These are phyloP conservation scores for Lyophyllum semitale DNA, from an alignment of 768 basidiomycete species.

Conservation along the genomic window DNA sequence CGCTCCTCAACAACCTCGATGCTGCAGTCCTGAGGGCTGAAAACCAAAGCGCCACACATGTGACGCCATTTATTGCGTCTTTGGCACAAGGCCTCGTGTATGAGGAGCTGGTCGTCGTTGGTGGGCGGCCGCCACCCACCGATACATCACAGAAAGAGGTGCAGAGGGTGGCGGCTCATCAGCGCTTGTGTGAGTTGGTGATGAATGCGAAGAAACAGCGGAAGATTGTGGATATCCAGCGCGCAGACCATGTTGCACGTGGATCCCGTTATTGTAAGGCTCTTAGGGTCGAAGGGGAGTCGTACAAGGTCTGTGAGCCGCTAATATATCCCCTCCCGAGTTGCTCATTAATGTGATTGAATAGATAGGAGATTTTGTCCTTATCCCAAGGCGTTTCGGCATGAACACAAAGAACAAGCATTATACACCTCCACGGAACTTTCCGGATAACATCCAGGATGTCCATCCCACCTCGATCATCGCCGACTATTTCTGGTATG, in stretches of 20 bases:
- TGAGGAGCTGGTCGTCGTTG: conserved; percentile 58
- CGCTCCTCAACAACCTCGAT: conserved; percentile 47
- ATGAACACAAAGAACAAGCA: conserved; percentile 26
- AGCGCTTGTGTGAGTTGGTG: conserved; percentile 30
- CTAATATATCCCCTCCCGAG: too few relatives aligned
- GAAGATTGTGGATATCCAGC: conserved; percentile 27
- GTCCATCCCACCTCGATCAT: conserved; percentile 42
- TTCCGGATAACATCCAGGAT: conserved; percentile 34
- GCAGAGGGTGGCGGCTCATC: conserved; percentile 24
- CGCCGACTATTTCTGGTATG: conserved; percentile 66
- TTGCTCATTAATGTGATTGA: too few relatives aligned
- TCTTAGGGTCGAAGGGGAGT: conserved; percentile 42
- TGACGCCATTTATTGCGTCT: conserved; percentile 59
- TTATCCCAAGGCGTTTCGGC: conserved; percentile 39
- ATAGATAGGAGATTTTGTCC: conserved; percentile 65
- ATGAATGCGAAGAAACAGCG: conserved; percentile 21
- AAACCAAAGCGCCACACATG: conserved; percentile 57
- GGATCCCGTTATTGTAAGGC: conserved; percentile 37
- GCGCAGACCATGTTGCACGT: conserved; percentile 34
- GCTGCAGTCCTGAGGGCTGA: conserved; percentile 55
- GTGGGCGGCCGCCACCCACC: conserved; percentile 35
- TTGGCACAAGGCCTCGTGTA: conserved; percentile 54
- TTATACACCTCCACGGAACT: conserved; percentile 25
- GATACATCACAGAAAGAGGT: conserved; percentile 27
- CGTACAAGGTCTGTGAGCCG: conserved; percentile 42